phyloP scores from a whole-genome alignment of 169 alveolate species.

The Cryptosporidium parvum region DNA sequence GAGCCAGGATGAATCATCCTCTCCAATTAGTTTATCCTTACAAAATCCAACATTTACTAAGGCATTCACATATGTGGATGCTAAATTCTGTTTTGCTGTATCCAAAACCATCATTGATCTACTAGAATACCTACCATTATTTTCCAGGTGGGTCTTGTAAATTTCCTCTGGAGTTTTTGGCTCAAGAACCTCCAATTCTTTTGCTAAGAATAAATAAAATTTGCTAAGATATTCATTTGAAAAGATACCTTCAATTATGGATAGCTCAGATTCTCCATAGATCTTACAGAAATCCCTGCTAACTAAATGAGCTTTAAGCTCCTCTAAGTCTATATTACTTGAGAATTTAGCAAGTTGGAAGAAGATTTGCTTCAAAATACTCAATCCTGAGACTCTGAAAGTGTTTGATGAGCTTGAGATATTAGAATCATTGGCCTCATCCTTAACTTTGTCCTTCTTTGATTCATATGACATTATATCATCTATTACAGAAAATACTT shows the following conservation, averaged over 20 bases:
- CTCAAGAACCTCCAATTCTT: conserved; percentile 94
- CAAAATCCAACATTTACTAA: conserved; percentile 98
- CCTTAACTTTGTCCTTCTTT: conserved; percentile 58
- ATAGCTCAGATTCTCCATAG: conserved; percentile 64
- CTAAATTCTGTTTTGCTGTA: conserved; percentile 95
- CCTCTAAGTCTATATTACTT: conserved; percentile 64
- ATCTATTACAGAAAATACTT: conserved; percentile 40
- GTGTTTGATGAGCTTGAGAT: conserved; percentile 69
- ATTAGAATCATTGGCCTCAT: conserved; percentile 23
- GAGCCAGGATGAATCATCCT: conserved; percentile 89
- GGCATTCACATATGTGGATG: conserved; percentile 97
- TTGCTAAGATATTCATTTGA: conserved; percentile 89
- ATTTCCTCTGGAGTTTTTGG: conserved; percentile 96
- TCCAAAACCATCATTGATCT: conserved; percentile 86
- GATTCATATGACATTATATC: conserved; percentile 2
- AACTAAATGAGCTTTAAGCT: conserved; percentile 48
- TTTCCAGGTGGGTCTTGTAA: conserved; percentile 92
- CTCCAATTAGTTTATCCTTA: conserved; percentile 91
- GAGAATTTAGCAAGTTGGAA: conserved; percentile 71
- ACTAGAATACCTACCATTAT: conserved; percentile 80
- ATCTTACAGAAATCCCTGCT: conserved; percentile 9
- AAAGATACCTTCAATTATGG: conserved; percentile 81
- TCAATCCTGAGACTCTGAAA: conserved; percentile 60
- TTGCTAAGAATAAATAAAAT: conserved; percentile 90
- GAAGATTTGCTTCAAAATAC: conserved; percentile 71